Evolutionary conservation across 768 basidiomycete genomes (phyloP).

Genomic region (Pisolithus sp.): DNA sequence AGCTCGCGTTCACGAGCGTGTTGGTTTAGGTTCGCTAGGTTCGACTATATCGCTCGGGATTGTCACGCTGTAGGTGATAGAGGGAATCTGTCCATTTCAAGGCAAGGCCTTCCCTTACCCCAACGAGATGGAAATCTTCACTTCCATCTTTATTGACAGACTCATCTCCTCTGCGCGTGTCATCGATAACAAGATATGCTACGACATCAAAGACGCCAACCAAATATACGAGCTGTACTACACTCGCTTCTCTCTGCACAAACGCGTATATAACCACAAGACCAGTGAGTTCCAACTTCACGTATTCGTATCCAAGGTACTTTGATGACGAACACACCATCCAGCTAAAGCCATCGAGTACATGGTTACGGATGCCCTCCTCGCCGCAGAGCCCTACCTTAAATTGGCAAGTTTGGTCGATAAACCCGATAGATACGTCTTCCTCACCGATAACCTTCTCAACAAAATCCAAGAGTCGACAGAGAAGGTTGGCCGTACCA

Average conservation of each 20-base stretch:
- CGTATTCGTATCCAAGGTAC: not conserved
- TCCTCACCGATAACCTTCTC: constrained; percentile 66
- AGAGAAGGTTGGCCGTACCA: constrained; percentile 17
- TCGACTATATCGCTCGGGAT: constrained; percentile 79
- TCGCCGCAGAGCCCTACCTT: constrained; percentile 58
- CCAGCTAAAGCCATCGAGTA: constrained; percentile 72
- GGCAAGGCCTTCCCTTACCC: constrained; percentile 22
- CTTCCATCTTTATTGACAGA: constrained; percentile 28
- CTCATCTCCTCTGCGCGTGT: constrained; percentile 72
- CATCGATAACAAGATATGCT: constrained; percentile 69
- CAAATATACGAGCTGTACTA: constrained; percentile 69
- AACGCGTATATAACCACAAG: constrained; percentile 78
- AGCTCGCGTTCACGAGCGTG: not conserved
- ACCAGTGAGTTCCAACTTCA: constrained; percentile 43
- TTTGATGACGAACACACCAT: no score
- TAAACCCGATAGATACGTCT: constrained; percentile 53
- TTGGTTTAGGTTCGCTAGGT: constrained; percentile 34
- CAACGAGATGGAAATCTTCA: not conserved
- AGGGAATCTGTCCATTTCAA: constrained; percentile 44
- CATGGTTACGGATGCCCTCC: constrained; percentile 80
- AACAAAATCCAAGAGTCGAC: constrained; percentile 49
- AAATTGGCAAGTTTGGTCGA: constrained; percentile 51
- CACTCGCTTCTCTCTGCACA: constrained; percentile 75
- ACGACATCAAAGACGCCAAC: constrained; percentile 76
- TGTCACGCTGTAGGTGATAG: constrained; percentile 63